phyloP scores from a whole-genome alignment of 768 basidiomycete genomes.

The Suillus sp. region DNA sequence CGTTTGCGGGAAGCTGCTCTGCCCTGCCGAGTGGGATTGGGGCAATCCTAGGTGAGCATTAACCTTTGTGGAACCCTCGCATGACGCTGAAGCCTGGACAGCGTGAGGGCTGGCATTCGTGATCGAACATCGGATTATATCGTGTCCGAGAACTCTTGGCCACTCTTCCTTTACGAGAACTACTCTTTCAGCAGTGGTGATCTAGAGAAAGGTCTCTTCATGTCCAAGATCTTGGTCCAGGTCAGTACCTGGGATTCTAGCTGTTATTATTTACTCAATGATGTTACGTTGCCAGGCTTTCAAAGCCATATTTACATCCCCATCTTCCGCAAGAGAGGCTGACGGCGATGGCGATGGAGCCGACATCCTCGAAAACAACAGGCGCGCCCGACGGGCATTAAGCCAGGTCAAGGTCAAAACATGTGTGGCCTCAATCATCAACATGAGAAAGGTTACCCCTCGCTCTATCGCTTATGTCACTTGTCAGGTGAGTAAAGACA shows the following conservation, averaged over 20 bases:
- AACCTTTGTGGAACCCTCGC: background rate
- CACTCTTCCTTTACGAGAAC: slow-evolving; percentile 17
- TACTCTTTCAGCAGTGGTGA: background rate
- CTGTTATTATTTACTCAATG: background rate
- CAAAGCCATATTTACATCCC: slow-evolving; percentile 19
- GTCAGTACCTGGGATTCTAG: slow-evolving; percentile 6
- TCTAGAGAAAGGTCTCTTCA: slow-evolving; percentile 19
- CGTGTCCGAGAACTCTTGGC: slow-evolving; percentile 18
- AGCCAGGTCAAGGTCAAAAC: background rate
- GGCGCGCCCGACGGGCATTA: background rate
- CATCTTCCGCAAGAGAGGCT: slow-evolving; percentile 14
- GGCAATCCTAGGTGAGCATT: background rate
- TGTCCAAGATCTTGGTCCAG: slow-evolving; percentile 17
- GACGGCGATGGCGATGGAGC: slow-evolving; percentile 1
- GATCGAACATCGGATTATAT: slow-evolving; percentile 12
- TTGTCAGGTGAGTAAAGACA: slow-evolving; percentile 21
- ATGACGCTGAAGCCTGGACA: background rate
- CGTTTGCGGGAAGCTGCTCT: slow-evolving; percentile 1
- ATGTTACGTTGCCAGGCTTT: slow-evolving; percentile 7
- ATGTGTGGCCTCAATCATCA: slow-evolving; percentile 7
- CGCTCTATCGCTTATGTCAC: slow-evolving; percentile 26
- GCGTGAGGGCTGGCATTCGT: slow-evolving; percentile 9
- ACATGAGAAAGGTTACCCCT: slow-evolving; percentile 8
- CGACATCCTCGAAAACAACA: slow-evolving; percentile 1
- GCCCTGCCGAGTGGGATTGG: slow-evolving; percentile 2